Evolutionary conservation across 1,284 basidiomycete species (phyloP), one percentile per base, ranked within the genome.

Genomic region (Apiotrichum siamense): DNA sequence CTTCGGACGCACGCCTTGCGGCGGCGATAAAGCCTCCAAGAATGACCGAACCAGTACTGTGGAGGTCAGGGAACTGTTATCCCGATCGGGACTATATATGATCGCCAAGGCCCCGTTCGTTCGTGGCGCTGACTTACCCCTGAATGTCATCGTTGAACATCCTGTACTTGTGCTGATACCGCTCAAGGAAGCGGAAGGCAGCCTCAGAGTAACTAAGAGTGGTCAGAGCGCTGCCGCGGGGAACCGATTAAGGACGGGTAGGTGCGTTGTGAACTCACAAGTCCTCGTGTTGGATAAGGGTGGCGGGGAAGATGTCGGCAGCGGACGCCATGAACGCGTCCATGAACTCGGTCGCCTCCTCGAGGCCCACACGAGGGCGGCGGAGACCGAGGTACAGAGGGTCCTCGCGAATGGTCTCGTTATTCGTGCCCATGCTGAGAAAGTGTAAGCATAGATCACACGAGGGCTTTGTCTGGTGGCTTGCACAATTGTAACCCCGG

Each of bases 81-180:
- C 5, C 17, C 12, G n/a, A 20, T 21, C 9, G 40, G 23, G 18
- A 18, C n/a, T 40, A 53, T 35, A 52, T 35, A 47, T 27, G 25
- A 29, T 35, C 40, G n/a, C 25, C 2, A 29, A 21, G 21, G 49
- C 26, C 25, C 37, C 29, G 29, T 6, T n/a, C 10, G 7, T 18
- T 5, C 7, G 42, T 33, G 31, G 20, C 31, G 20, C 20, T 15
- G 1, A 49, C 74, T 70, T 47, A 74, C 74, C 70, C 70, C 72
- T 87, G 85, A 59, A 87, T 86, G 68, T 92, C 89, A 64, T 94
- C 90, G 72, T 97, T 96, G 79, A 93, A 93, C 44, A 88, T 78
- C 26, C 85, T 82, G 72, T 88, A 87, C 50, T 81, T 78, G 56
- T 83, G 69, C 51, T 86, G 81, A 76, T 86, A 90, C 43, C 81